Conservation (phyloP, 306 rosid species). For the Inga leiocalycina region DNA sequence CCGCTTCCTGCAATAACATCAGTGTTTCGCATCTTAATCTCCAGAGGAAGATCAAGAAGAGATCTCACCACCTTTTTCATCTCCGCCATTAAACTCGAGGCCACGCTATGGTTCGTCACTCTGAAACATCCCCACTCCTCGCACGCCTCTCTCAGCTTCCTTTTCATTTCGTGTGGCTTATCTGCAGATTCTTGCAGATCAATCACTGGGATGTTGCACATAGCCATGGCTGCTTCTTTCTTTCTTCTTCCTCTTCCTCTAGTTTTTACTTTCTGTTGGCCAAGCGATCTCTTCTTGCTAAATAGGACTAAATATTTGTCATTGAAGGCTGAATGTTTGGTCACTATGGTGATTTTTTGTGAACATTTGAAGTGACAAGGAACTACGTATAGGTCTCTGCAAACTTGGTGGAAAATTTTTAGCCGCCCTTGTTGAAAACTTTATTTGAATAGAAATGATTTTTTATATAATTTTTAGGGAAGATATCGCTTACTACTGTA, state of each 20-base stretch:
- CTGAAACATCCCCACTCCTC: neutral
- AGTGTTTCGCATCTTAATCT: neutral
- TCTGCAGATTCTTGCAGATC: conserved; percentile 45
- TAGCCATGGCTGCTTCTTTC: neutral
- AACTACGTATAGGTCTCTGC: too few relatives aligned
- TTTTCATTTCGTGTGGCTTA: neutral
- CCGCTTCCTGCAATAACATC: neutral
- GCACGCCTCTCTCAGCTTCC: neutral
- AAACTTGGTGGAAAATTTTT: neutral
- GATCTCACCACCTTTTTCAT: neutral
- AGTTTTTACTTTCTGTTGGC: too few relatives aligned
- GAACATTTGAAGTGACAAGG: neutral
- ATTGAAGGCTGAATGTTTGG: neutral
- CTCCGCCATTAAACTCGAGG: neutral
- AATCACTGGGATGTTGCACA: conserved; percentile 42
- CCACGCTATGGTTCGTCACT: neutral
- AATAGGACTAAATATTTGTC: too few relatives aligned
- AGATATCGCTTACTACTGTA: too few relatives aligned
- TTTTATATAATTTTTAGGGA: too few relatives aligned
- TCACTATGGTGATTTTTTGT: neutral
- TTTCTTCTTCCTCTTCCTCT: neutral
- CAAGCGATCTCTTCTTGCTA: too few relatives aligned
- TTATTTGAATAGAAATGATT: too few relatives aligned
- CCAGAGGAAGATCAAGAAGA: neutral
- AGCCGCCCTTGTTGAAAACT: neutral